Evolutionary conservation across 441 rosid genomes (phyloP), one percentile per base, ranked within the genome.

Genomic region (Monsonia emarginata): DNA sequence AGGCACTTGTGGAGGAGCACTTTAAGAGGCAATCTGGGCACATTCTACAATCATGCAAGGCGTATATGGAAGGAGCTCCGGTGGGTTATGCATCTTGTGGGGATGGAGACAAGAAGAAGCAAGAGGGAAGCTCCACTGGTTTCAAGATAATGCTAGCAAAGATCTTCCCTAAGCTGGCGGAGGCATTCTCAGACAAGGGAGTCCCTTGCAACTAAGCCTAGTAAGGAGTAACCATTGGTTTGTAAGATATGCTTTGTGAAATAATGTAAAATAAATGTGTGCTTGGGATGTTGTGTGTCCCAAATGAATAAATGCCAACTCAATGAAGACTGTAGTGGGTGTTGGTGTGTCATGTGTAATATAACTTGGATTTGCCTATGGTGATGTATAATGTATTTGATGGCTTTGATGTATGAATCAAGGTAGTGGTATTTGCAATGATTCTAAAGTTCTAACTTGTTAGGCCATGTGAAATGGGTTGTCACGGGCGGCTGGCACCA

Each of bases 81-180:
- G 79, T 90, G 42, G 89, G 88, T 70, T 75, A 38, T 70, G 76
- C 74, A 50, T 13, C 14, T 18, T 66, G 36, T 3, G 78, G 60
- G 18, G 4, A 60, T 26, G 76, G 40, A 18, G 76, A 68, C 25
- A 69, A 61, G 16, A 75, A 18, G 65, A 58, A 64, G 5, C 75
- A 78, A 28, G 75, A 76, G 67, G 81, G 84, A 30, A 79, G 82
- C 72, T 88, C 97, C n/a, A 79, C 83, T 0, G 96, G 98, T 18
- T 93, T 93, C 88, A 88, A 87, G 82, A 85, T 93, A 77, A 93
- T 90, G 95, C 93, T 93, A 1, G 65, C 82, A 54, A 93, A 93
- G 86, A 82, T 93, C 69, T 85, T 72, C 59, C 87, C 91, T 31
- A 90, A 84, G 76, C 95, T 93, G 3, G 75, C 79, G 36, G 88